Percentiles rank a stretch among this genome's conserved stretches.
These are phyloP conservation scores for Biscogniauxia marginata DNA, from an alignment of 2,329 filamentous ascomycete species.

Conservation along the genomic window DNA sequence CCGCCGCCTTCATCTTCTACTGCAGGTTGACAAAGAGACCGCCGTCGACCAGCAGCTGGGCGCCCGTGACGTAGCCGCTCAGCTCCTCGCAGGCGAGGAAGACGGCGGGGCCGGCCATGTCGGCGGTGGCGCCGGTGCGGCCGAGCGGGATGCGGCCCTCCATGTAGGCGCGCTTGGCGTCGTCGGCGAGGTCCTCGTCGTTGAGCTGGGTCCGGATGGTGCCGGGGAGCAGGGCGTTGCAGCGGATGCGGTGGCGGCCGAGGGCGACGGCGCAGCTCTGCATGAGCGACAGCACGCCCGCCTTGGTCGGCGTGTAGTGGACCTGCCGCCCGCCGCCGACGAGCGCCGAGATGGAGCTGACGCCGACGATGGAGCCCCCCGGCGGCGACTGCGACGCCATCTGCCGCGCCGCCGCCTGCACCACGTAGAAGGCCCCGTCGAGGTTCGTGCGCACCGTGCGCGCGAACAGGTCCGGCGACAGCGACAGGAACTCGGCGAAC, in stretches of 20 bases:
- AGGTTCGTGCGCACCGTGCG: constrained; percentile 78
- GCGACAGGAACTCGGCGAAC: constrained; percentile 81
- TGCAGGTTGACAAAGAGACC: constrained; percentile 89
- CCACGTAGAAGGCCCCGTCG: constrained; percentile 82
- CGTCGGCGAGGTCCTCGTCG: constrained; percentile 74
- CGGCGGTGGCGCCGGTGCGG: constrained; percentile 66
- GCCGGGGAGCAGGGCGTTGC: constrained; percentile 80
- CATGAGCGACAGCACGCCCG: constrained; percentile 77
- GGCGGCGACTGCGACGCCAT: constrained; percentile 67
- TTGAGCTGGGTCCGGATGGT: constrained; percentile 84
- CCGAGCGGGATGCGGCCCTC: constrained; percentile 78
- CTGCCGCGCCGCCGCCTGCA: constrained; percentile 80
- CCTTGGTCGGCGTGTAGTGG: constrained; percentile 89
- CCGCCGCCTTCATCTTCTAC: constrained; percentile 38
- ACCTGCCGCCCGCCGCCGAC: constrained; percentile 77
- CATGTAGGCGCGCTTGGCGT: constrained; percentile 73
- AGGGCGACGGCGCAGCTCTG: constrained; percentile 79
- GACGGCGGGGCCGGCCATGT: constrained; percentile 80
- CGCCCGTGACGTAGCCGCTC: constrained; percentile 78
- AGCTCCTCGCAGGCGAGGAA: constrained; percentile 79
- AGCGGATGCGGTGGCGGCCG: constrained; percentile 72
- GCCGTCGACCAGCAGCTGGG: constrained; percentile 83
- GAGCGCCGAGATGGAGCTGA: constrained; percentile 71
- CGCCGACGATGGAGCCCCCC: constrained; percentile 77
- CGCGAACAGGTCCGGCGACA: constrained; percentile 68